Percentiles rank a stretch among this genome's conserved stretches.
Conservation (phyloP, 306 rosid genomes). For the Luffa acutangula region DNA sequence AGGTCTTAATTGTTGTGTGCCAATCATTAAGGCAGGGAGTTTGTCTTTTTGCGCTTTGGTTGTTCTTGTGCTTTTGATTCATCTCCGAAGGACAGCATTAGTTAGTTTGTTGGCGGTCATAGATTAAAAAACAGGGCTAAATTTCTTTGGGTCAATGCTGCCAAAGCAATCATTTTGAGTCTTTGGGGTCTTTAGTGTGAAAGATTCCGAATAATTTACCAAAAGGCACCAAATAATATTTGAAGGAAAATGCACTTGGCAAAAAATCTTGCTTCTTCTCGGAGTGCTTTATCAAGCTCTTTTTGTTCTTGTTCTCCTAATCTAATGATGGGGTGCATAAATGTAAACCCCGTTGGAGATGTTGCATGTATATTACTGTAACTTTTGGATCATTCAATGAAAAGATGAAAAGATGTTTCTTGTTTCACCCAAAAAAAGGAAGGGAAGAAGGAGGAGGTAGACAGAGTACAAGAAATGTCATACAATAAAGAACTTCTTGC, state of each 20-base stretch:
- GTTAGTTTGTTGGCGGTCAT: neutral
- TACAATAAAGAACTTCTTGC: conserved; percentile 89
- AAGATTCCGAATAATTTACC: neutral
- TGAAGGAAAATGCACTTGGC: neutral
- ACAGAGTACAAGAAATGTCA: conserved; percentile 14
- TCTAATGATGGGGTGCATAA: neutral
- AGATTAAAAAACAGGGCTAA: neutral
- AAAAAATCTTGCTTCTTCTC: neutral
- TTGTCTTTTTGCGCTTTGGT: neutral
- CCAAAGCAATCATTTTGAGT: neutral
- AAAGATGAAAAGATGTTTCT: neutral
- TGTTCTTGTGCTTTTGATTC: neutral
- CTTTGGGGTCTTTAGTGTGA: neutral
- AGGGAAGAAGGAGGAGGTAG: neutral
- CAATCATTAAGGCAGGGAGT: neutral
- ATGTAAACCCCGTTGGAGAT: neutral
- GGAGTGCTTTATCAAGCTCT: neutral
- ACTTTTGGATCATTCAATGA: neutral
- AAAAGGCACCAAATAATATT: neutral
- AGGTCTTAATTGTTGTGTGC: neutral
- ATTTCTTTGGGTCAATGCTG: neutral
- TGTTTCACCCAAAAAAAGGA: neutral
- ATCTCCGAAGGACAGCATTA: neutral
- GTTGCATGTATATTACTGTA: neutral
- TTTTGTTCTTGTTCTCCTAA: neutral